Evolutionary conservation across 176 grass and related monocot genomes (phyloP), one percentile per base, ranked within the genome.

Genomic region (Eremochloa ophiuroides): DNA sequence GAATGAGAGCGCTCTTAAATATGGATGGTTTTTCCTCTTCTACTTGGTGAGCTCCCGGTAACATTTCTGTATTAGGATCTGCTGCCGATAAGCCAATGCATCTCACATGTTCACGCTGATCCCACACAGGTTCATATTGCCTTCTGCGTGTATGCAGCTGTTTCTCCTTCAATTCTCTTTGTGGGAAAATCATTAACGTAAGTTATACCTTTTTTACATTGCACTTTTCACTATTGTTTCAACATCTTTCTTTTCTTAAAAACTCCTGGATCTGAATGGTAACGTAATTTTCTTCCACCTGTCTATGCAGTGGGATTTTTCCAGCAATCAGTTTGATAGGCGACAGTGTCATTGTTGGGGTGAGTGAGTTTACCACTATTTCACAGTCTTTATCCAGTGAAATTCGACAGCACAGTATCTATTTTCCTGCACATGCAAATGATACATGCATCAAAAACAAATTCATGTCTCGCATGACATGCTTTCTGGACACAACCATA

Each of bases 171-270:
- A 18, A 81, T 91, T 65, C 38, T 91, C 29, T 94, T 94, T 22
- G 61, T 84, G 25, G 92, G 92, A 18, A 94, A 94, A 88, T 94
- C 92, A 29, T 64, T 94, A 26, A 91, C 92, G 92, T 94, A 77
- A 84, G 79, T 42, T 86, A 64, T 43, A 33, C 18, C 30, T 16
- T 30, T 31, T 10, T 16, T 25, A 20, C 30, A 50, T 8, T 77
- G 8, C 30, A 50, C 30, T 75, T 22, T 47, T 7, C 10, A 13
- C 40, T 33, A 34, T 22, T 20, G 4, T 48, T 48, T 31, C 4
- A 0, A 26, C 13, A 58, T 70, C 48, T 64, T 46, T 30, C 3
- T 72, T 50, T 50, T 53, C 23, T 48, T 82, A 16, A 76, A 3
- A 80, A 5, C 3, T 9, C 10, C 42, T 82, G 10, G 65, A 12